Percentiles rank a stretch among this genome's conserved stretches.
These are phyloP conservation scores for Raphanus raphanistrum DNA, from an alignment of 345 rosid genomes.

Conservation along the genomic window DNA sequence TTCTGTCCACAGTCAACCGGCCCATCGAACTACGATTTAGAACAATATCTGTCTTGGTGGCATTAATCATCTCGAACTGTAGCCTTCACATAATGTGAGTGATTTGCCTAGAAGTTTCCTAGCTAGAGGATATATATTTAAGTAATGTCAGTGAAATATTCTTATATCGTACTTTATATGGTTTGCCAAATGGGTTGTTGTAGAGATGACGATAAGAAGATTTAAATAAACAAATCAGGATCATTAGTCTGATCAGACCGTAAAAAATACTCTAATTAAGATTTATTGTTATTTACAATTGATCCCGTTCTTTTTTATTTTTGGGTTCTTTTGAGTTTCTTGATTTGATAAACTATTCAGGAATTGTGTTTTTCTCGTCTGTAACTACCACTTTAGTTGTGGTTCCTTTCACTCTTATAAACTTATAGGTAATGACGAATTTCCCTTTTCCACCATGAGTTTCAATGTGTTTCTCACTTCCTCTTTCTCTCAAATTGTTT, in stretches of 20 bases:
- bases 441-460: too few species aligned
- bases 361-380: background rate
- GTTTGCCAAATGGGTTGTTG: background rate
- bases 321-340: background rate
- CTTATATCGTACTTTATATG: background rate
- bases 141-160: background rate
- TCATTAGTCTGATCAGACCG: background rate
- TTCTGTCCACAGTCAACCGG: background rate
- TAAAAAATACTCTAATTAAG: background rate
- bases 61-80: background rate
- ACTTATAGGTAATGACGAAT: too few species aligned
- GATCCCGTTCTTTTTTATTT: background rate
- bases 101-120: background rate
- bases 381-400: too few species aligned
- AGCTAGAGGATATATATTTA: background rate
- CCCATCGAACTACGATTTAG: background rate
- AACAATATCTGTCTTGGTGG: background rate
- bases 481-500: background rate
- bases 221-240: background rate
- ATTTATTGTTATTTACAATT: background rate
- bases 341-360: background rate
- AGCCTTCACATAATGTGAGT: background rate
- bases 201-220: background rate
- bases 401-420: too few species aligned
- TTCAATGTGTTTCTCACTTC: too few species aligned